Evolutionary conservation across 352 stramenopile species (phyloP), one percentile per base, ranked within the genome.

Genomic region (Saprolegnia diclina): DNA sequence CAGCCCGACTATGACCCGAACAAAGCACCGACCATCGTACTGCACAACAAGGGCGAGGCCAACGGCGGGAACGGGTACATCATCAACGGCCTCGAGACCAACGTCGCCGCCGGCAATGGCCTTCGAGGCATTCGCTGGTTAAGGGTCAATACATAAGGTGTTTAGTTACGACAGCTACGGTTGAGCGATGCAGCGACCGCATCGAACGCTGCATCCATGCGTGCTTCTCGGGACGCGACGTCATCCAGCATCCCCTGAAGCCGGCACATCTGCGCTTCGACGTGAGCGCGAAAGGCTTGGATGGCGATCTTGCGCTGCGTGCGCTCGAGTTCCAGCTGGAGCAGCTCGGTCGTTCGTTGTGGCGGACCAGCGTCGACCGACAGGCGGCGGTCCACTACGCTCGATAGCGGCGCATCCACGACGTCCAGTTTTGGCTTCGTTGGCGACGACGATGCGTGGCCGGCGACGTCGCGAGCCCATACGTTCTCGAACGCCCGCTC

Each of bases 31-130:
- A 91, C 81, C 4, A 80, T 93, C 22, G 78, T 91, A 16, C 56
- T 93, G 56, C 85, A 93, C 62, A 84, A 90, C 50, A 79, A 85
- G 64, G 85, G 85, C 55, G 85, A 93, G 63, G 82, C 73, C 24
- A 78, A 89, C 61, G 73, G 79, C 62, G 80, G 83, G 26, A 79
- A 76, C 4, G 82, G 82, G 10, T 91, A 90, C 71, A 91, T 93
- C 53, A 93, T 93, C 72, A 91, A 93, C 56, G 82, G 85, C 29
- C 74, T 91, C 21, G 85, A 91, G 68, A 93, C 88, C 67, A 91
- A 93, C 63, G 83, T 93, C 44, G 85, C 85, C 21, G 80, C 83
- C 1, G 85, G 85, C 14, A 93, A 91, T 54, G 83, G 85, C 0
- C 73, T 93, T 40, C 80, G 85, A 9, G 85, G 85, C 50, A 93